A percentile compares a stretch with the other conserved stretches of the same genome.
These are phyloP conservation scores for Solanum pinnatisectum DNA, from an alignment of 257 asterid species.

Conservation along the genomic window DNA sequence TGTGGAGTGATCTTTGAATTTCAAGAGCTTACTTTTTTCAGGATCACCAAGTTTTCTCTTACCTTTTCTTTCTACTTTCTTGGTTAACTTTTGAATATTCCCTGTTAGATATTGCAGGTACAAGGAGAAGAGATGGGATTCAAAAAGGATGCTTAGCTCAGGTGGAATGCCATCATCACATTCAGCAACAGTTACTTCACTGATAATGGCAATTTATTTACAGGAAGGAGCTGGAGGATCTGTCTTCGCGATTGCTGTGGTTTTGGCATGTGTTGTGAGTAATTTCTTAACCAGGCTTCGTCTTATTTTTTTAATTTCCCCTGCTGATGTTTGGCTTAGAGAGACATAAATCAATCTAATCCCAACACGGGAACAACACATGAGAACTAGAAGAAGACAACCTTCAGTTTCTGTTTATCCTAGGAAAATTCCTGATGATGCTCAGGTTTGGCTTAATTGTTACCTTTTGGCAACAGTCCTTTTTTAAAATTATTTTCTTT, in stretches of 20 bases:
- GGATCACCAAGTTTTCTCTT: background rate
- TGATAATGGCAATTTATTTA: constrained; percentile 68
- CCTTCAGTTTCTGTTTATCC: background rate
- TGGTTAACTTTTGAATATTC: constrained; percentile 36
- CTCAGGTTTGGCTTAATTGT: background rate
- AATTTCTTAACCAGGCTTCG: constrained; percentile 65
- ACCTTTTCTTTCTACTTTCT: constrained; percentile 7
- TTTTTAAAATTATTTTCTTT: background rate
- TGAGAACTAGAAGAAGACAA: background rate
- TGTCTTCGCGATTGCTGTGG: constrained; percentile 76
- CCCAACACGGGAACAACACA: background rate
- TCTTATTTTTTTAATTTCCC: constrained; percentile 24
- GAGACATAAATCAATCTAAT: background rate
- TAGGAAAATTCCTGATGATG: background rate
- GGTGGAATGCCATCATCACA: constrained; percentile 99
- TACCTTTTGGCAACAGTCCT: background rate
- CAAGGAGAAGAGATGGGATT: constrained; percentile 92
- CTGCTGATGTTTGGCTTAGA: constrained; percentile 8
- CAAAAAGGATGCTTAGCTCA: constrained; percentile 80
- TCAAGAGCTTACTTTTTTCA: background rate
- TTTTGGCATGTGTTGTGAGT: constrained; percentile 98
- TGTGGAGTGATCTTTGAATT: background rate
- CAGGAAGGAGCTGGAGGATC: constrained; percentile 73
- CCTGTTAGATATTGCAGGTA: constrained; percentile 65
- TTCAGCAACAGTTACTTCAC: constrained; percentile 88